Percentiles rank a stretch among this genome's conserved stretches.
These are phyloP conservation scores for Vaccinium macrocarpon DNA, from an alignment of 148 eudicot species.

Conservation along the genomic window DNA sequence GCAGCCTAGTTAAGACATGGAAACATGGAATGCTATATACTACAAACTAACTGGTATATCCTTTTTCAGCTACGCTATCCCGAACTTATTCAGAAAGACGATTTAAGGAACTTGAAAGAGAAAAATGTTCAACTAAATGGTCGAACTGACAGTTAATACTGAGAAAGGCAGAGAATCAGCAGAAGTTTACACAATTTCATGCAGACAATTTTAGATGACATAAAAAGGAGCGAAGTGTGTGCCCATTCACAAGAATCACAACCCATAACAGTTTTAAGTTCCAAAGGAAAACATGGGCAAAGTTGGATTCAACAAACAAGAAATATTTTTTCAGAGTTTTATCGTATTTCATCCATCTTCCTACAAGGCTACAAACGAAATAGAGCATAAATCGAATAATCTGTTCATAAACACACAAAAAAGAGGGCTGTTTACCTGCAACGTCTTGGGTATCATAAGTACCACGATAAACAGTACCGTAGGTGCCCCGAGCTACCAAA, in stretches of 20 bases:
- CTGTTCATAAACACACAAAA: not conserved
- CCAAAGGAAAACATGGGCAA: not conserved
- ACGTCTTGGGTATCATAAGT: constrained; percentile 76
- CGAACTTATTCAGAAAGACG: not conserved
- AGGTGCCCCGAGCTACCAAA: constrained; percentile 78
- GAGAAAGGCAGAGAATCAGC: not conserved
- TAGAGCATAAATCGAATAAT: not conserved
- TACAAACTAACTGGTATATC: not conserved
- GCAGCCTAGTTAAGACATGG: not conserved
- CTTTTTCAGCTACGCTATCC: not conserved
- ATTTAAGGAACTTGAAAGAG: not conserved
- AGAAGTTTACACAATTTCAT: not conserved
- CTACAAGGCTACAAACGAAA: not conserved
- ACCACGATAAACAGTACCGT: constrained; percentile 73
- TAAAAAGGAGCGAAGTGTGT: not conserved
- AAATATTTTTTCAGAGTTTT: not conserved
- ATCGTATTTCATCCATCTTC: not conserved
- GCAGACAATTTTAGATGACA: not conserved
- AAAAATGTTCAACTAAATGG: not conserved
- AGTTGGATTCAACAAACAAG: not conserved
- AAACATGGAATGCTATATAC: not conserved
- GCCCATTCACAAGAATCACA: not conserved
- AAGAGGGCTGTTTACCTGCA: constrained; percentile 55
- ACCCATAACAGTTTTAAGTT: not conserved
- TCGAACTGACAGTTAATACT: not conserved